Evolutionary conservation across 139 green algal species (phyloP), one percentile per base, ranked within the genome.

Genomic region (Coelastrella sp.): DNA sequence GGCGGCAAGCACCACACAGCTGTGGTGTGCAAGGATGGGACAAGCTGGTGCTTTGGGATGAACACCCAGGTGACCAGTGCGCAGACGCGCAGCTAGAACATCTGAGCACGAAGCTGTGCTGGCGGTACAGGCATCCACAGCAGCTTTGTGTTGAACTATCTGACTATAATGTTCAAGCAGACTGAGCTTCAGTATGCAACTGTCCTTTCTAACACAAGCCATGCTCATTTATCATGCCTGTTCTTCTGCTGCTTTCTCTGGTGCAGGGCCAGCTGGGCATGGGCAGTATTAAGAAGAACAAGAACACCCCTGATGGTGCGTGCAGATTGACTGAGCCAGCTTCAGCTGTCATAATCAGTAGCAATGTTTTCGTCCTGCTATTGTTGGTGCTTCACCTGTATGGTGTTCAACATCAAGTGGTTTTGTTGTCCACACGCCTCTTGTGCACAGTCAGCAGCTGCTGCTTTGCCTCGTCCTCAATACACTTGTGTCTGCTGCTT

Each of bases 31-130:
- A 72, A 89, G 2, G 87, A 96, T 43, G 96, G 96, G 2, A 84
- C 92, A 15, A 90, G 89, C 23, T 98, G 90, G 68, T 72, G 89
- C 2, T 98, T 89, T 79, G 96, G 96, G 4, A 89, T 90, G 38
- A 99, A 99, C 89, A 82, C 91, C 62, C 57, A 90, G 76, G 94
- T 94, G n/a, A n/a, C n/a, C n/a, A n/a, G n/a, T n/a, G n/a, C n/a
- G n/a, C n/a, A n/a, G n/a, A n/a, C n/a, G n/a, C n/a, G n/a, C n/a
- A n/a, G n/a, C n/a, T n/a, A n/a, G n/a, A n/a, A n/a, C n/a, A n/a
- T n/a, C n/a, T n/a, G n/a, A n/a, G 62, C 27, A 71, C 27, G 6
- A 45, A 40, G 11, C 23, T 27, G 57, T 34, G 23, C 57, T 6
- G 11, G 57, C 30, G 57, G 19, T 66, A 6, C 7, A 21, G 30